Evolutionary conservation across 108 stramenopile genomes (phyloP).

Genomic region (Skeletonema tropicum): DNA sequence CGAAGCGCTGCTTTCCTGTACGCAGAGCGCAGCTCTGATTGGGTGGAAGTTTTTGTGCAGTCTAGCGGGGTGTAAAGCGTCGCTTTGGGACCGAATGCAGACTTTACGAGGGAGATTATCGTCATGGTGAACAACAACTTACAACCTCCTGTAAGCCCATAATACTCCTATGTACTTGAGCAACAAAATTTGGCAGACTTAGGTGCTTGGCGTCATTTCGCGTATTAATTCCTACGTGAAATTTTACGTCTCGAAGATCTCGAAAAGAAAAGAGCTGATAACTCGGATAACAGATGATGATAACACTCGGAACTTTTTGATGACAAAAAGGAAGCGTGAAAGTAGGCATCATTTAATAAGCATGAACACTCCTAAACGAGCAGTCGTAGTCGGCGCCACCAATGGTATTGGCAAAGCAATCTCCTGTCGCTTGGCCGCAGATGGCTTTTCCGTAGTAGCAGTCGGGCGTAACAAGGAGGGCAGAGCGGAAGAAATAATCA

Average conservation of each 20-base stretch:
- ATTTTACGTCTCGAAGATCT: too few species aligned
- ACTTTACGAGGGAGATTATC: slow-evolving; percentile 9
- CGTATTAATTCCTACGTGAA: too few species aligned
- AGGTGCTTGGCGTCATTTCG: too few species aligned
- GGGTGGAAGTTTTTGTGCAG: slow-evolving; percentile 7
- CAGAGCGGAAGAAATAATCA: slow-evolving; percentile 18
- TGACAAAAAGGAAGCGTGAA: too few species aligned
- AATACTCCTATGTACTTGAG: too few species aligned
- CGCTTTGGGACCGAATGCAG: slow-evolving; percentile 9
- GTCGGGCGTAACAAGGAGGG: slow-evolving; percentile 44
- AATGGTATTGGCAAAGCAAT: slow-evolving; percentile 61
- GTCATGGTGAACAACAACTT: neutral
- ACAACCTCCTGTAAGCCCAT: too few species aligned
- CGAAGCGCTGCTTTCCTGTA: slow-evolving; percentile 25
- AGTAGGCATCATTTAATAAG: slow-evolving; percentile 20
- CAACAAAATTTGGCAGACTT: too few species aligned
- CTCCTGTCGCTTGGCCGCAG: slow-evolving; percentile 45
- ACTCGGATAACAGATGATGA: too few species aligned
- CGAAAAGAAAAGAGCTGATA: too few species aligned
- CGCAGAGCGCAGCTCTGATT: slow-evolving; percentile 11
- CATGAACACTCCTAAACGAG: slow-evolving; percentile 9
- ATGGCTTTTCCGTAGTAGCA: slow-evolving; percentile 45
- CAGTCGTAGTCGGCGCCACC: slow-evolving; percentile 60
- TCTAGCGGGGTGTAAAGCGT: slow-evolving; percentile 13
- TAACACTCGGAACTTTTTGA: too few species aligned